Evolutionary conservation across 257 asterid genomes (phyloP).

Genomic region (Salvia splendens): DNA sequence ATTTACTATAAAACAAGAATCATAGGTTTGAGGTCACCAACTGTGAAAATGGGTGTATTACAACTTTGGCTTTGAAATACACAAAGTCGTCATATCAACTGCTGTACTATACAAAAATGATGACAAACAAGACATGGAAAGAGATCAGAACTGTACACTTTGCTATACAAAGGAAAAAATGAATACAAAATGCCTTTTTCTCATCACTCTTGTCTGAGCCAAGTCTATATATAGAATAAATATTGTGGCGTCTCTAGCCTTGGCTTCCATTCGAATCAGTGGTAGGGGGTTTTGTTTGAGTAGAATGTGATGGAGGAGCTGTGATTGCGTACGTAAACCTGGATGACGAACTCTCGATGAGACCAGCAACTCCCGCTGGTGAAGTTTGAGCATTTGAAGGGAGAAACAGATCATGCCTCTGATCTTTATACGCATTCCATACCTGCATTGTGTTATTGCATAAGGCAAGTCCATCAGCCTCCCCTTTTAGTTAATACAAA

Average conservation of each 20-base stretch:
- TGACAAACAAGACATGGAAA: constrained; percentile 3
- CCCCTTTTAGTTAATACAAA: background rate
- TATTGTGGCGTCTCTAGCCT: constrained; percentile 23
- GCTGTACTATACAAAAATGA: constrained; percentile 33
- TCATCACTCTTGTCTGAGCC: constrained; percentile 13
- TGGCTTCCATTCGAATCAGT: constrained; percentile 54
- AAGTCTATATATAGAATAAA: constrained; percentile 9
- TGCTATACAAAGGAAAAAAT: constrained; percentile 36
- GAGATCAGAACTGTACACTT: constrained; percentile 45
- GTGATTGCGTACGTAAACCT: constrained; percentile 77
- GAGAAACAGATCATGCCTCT: constrained; percentile 93
- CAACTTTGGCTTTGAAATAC: background rate
- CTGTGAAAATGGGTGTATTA: background rate
- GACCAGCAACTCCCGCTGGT: constrained; percentile 99
- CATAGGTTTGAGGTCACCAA: background rate
- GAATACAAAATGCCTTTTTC: constrained; percentile 26
- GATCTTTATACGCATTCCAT: constrained; percentile 97
- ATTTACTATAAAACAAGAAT: background rate
- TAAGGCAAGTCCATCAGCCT: background rate
- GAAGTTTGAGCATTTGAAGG: constrained; percentile 98
- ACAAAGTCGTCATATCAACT: constrained; percentile 17
- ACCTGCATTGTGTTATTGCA: constrained; percentile 51
- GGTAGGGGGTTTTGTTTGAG: constrained; percentile 50
- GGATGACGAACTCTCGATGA: constrained; percentile 83
- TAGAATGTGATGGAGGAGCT: constrained; percentile 67